Conservation (phyloP, 23 red algal genomes). For the Gracilaria domingensis region DNA sequence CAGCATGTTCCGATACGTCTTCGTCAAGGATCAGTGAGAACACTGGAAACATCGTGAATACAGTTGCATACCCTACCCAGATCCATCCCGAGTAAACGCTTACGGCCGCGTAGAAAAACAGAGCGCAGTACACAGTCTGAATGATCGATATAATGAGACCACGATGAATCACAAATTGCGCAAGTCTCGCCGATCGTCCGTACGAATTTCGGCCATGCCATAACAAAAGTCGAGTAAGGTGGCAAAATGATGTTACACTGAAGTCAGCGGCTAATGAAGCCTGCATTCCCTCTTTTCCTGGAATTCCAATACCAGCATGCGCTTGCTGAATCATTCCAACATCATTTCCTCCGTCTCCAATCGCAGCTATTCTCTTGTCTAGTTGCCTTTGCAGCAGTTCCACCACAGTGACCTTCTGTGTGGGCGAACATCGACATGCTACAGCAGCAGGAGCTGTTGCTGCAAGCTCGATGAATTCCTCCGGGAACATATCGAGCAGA, state of each 20-base stretch:
- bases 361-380: constrained; percentile 84
- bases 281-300: constrained; percentile 97
- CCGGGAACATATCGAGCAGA: constrained; percentile 80
- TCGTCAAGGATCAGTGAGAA: constrained; percentile 95
- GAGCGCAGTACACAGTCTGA: constrained; percentile 88
- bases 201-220: constrained; percentile 99
- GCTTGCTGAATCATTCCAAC: constrained; percentile 96
- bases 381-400: constrained; percentile 70
- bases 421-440: constrained; percentile 95
- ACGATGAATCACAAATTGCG: constrained; percentile 98
- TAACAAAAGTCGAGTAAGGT: constrained; percentile 87
- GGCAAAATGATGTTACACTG: constrained; percentile 85
- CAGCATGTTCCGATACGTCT: constrained; percentile 84
- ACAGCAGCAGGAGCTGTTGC: constrained; percentile 85
- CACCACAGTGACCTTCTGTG: constrained; percentile 90
- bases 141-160: constrained; percentile 98
- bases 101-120: constrained; percentile 97
- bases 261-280: constrained; percentile 94
- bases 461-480: constrained; percentile 88
- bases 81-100: constrained; percentile 95
- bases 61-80: constrained; percentile 94
- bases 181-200: constrained; percentile 87
- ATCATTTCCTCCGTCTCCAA: constrained; percentile 98
- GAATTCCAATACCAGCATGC: constrained; percentile 98
- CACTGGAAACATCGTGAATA: constrained; percentile 97